phyloP scores from a whole-genome alignment of 192 early-diverging fungal genomes.

The Polychytrium aggregatum region DNA sequence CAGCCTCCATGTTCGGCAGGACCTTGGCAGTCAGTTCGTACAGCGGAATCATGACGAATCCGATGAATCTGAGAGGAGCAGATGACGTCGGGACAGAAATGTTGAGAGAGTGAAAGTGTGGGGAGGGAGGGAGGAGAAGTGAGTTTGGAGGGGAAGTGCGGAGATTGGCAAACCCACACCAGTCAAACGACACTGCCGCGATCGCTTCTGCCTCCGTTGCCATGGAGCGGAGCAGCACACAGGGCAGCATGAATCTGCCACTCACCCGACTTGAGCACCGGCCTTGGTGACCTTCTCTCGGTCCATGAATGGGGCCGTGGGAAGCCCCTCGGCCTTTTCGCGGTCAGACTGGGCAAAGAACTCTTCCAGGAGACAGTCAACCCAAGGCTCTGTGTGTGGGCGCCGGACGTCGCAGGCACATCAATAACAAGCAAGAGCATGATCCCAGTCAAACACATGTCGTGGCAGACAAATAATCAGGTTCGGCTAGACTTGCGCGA shows the following conservation, averaged over 20 bases:
- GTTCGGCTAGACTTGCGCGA: no score
- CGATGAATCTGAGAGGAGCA: constrained; percentile 31
- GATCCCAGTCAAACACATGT: no score
- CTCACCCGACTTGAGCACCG: constrained; percentile 24
- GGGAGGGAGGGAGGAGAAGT: background rate
- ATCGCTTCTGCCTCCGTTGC: no score
- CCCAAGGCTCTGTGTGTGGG: constrained; percentile 26
- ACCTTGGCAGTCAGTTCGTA: constrained; percentile 32
- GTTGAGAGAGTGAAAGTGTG: constrained; percentile 1
- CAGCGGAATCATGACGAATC: constrained; percentile 42
- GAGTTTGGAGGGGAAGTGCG: background rate
- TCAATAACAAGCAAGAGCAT: no score
- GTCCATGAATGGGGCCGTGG: constrained; percentile 39
- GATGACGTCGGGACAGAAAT: no score
- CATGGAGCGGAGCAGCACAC: no score
- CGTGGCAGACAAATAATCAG: no score
- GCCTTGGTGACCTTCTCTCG: constrained; percentile 43
- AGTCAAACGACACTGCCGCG: no score
- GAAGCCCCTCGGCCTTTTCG: constrained; percentile 36
- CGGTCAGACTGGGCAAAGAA: constrained; percentile 38
- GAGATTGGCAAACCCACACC: no score
- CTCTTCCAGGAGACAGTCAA: constrained; percentile 37
- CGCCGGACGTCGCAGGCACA: no score
- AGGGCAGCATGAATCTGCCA: background rate
- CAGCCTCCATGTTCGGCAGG: constrained; percentile 28